Conservation (phyloP, 768 basidiomycete genomes). For the Termitomyces sp. region DNA sequence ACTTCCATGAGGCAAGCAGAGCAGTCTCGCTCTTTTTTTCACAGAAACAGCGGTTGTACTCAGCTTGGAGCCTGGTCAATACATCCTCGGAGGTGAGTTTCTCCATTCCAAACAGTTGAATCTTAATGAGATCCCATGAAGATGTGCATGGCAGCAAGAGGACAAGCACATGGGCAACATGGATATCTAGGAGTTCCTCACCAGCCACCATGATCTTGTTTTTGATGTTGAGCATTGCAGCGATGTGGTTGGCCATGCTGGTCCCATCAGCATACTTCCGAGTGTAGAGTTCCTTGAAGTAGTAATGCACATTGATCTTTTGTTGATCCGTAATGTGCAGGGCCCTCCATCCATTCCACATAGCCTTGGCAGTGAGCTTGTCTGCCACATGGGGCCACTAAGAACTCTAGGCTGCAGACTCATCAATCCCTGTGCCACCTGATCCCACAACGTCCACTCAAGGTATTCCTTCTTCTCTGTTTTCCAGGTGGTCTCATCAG, state of each 20-base stretch:
- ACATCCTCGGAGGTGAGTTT: background rate
- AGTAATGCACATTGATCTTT: too few relatives aligned
- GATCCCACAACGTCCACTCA: background rate
- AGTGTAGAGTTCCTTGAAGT: too few relatives aligned
- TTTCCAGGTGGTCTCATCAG: background rate
- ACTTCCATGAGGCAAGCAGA: background rate
- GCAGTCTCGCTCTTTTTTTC: background rate
- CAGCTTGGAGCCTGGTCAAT: background rate
- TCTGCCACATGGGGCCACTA: too few relatives aligned
- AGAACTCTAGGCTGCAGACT: too few relatives aligned
- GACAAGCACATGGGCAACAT: background rate
- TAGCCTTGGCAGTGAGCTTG: too few relatives aligned
- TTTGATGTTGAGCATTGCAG: background rate
- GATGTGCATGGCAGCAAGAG: background rate
- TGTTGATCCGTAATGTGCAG: too few relatives aligned
- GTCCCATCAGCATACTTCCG: too few relatives aligned
- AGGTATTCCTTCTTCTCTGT: background rate
- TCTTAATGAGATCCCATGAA: background rate
- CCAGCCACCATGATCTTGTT: background rate
- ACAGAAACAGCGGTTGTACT: background rate
- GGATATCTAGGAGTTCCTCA: background rate
- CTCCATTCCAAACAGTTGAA: background rate
- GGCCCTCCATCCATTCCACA: background rate
- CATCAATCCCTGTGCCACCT: background rate
- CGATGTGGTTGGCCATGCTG: too few relatives aligned